Evolutionary conservation across 176 grass and related monocot genomes (phyloP), one percentile per base, ranked within the genome.

Genomic region (Oryza punctata): DNA sequence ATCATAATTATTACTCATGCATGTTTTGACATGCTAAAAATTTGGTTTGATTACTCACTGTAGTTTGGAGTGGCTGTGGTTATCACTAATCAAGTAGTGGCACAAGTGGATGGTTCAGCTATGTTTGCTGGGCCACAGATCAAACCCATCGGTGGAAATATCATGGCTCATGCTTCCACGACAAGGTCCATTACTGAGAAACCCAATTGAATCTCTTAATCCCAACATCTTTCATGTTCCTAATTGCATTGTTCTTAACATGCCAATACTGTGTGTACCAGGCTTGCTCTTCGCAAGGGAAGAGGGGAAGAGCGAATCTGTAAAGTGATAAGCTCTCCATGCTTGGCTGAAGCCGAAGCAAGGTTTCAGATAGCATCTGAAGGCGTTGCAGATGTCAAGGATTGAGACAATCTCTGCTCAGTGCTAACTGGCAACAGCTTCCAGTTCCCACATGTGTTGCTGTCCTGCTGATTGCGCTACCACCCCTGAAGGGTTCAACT

Each of bases 21-120:
- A 41, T 74, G 60, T 61, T 76, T 84, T 67, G 0, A 7, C 69
- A 49, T 79, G 29, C 26, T 76, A 24, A 68, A 24, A 68, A 75
- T 72, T 66, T 83, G 33, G 12, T 52, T 84, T 70, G 3, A 19
- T 64, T 70, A 41, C 59, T 78, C 50, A 24, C 16, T 78, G 35
- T 82, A 99, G 96, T 99, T 96, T 90, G 96, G 96, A 77, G 91
- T 99, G 11, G 93, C 89, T 72, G 96, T 99, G 38, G 96, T 99
- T 75, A 99, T 99, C 69, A 99, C 91, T 6, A 99, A 99, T 96
- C 89, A 96, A 91, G 96, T 99, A 23, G 93, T 96, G 57, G 93
- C 96, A 23, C 93, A 99, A 94, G 96, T 96, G 83, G 96, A 99
- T 92, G 96, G 96, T 6, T 95, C 91, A 66, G 93, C 93, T 23